Evolutionary conservation across 257 asterid species (phyloP).

Genomic region (Paulownia fortunei): DNA sequence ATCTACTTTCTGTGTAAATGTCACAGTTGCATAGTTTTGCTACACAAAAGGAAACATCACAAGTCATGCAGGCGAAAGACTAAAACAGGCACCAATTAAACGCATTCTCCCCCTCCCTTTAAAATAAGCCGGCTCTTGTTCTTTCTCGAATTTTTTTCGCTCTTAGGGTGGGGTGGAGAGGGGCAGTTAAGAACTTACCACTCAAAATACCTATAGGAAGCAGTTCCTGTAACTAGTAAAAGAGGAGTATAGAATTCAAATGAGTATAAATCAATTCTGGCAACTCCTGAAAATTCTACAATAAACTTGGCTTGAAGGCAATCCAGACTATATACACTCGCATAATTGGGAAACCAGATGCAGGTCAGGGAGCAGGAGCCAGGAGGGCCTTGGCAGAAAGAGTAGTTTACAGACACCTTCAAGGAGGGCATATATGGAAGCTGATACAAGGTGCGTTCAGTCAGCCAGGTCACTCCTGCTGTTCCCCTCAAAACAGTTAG

Average conservation of each 20-base stretch:
- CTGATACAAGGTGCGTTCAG: background rate
- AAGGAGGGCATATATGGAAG: background rate
- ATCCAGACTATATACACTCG: conserved; percentile 63
- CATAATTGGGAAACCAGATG: conserved; percentile 36
- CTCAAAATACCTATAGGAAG: background rate
- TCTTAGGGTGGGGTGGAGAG: background rate
- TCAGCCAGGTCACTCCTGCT: conserved; percentile 24
- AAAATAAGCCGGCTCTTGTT: background rate
- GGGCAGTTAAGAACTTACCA: background rate
- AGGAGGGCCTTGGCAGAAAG: conserved; percentile 35
- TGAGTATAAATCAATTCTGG: conserved; percentile 3
- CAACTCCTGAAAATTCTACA: conserved; percentile 40
- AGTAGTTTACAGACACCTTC: conserved; percentile 38
- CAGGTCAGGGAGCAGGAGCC: conserved; percentile 13
- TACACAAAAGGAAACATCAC: background rate
- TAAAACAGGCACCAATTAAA: background rate
- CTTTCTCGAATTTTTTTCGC: background rate
- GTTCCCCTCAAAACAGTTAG: conserved; percentile 44
- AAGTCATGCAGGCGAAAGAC: background rate
- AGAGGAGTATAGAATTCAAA: conserved; percentile 13
- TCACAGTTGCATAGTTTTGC: background rate
- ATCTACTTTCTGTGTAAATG: background rate
- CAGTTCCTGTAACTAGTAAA: conserved; percentile 10
- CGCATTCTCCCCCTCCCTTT: background rate
- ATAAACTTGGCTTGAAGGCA: conserved; percentile 41